A percentile compares a stretch with the other conserved stretches of the same genome.
These are phyloP conservation scores for Tillandsia fasciculata DNA, from an alignment of 176 grass and related monocot genomes.

Conservation along the genomic window DNA sequence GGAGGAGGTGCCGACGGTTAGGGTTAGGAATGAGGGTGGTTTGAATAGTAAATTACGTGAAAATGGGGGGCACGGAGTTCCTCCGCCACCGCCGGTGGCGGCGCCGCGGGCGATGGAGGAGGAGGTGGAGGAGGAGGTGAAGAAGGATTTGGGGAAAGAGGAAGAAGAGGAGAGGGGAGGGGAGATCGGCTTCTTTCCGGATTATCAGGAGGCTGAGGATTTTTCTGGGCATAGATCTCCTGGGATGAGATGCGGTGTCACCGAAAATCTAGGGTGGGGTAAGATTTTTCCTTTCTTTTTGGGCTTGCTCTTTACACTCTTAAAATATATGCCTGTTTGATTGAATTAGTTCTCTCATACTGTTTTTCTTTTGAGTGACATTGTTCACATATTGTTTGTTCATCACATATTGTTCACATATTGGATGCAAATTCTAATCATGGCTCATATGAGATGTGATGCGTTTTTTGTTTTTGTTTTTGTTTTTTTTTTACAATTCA, in stretches of 20 bases:
- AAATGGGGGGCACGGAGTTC: slow-evolving; percentile 18
- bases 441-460: background rate
- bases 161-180: slow-evolving; percentile 15
- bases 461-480: slow-evolving; percentile 1
- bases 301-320: background rate
- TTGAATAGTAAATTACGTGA: slow-evolving; percentile 17
- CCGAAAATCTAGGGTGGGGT: slow-evolving; percentile 80
- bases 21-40: slow-evolving; percentile 20
- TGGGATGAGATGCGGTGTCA: slow-evolving; percentile 49
- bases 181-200: slow-evolving; percentile 28
- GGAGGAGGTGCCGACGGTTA: slow-evolving; percentile 6
- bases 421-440: no score
- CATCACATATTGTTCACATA: no score
- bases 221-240: slow-evolving; percentile 22
- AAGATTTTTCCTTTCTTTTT: slow-evolving; percentile 14
- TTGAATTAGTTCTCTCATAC: background rate
- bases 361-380: no score
- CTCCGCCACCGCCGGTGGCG: slow-evolving; percentile 16
- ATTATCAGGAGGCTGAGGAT: slow-evolving; percentile 16
- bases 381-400: no score
- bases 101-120: slow-evolving; percentile 31
- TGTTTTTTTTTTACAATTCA: background rate
- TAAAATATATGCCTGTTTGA: slow-evolving; percentile 5
- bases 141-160: slow-evolving; percentile 26
- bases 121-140: slow-evolving; percentile 42